Base-by-base conservation (phyloP, 257 asterid species). In the Solanum bulbocastanum region DNA sequence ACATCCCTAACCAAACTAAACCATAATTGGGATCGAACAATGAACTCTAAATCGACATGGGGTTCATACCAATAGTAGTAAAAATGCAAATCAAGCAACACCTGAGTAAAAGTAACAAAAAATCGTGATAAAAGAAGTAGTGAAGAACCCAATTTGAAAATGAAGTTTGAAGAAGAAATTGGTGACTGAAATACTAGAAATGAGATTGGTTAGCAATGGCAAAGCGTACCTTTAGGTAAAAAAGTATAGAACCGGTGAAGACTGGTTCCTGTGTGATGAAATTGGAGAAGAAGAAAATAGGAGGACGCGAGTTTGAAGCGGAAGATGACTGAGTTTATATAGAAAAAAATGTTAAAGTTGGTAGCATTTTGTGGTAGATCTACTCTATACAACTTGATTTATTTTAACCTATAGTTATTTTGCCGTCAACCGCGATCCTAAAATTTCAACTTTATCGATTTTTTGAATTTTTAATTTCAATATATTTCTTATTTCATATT, bases 271-370 rank as follows among this genome's bases (percentile, higher is more conserved):
- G 15, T 56, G 39, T 15, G 8, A 4, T 25, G 71, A 62, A 62
- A 56, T 18, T 14, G 22, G 4, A 78, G 83, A 79, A 5, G 40
- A 18, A 16, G 86, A 15, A 5, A 11, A 81, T 7, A 0, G 35
- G 6, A 52, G 40, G 78, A 89, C 91, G 89, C 89, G 91, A 86
- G 90, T 18, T 20, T 52, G 15, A 3, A 30, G 86, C 18, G 83
- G 86, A 18, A 84, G 52, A 13, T 79, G 86, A 15, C 49, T 79
- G 36, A 60, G 65, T 79, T 79, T 79, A 79, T 79, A 79, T 79
- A 79, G 84, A 40, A 9, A 14, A 22, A 74, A 79, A 4, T 8
- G 25, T 30, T 12, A 78, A 22, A 39, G 58, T 78, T 78, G 84
- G 84, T 78, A 44, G 30, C 23, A 4, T 65, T n/a, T 56, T 78